These are phyloP conservation scores for Jatropha curcas DNA, from an alignment of 345 rosid species.

Conservation along the genomic window DNA sequence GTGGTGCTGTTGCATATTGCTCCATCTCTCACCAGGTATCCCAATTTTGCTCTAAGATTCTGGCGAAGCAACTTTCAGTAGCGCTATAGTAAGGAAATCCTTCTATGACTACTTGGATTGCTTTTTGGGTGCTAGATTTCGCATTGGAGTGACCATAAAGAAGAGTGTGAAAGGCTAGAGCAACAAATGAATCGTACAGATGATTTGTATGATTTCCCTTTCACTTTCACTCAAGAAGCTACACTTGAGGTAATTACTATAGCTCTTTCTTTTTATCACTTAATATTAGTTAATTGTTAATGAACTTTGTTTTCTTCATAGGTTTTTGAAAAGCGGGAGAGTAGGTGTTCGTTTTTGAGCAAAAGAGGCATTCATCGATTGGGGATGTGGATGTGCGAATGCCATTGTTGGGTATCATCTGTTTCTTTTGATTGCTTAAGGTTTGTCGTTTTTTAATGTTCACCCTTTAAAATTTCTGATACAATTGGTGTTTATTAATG, in stretches of 20 bases:
- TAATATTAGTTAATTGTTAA: background rate
- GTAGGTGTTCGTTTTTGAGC: constrained; percentile 70
- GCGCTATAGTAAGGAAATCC: background rate
- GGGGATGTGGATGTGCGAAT: constrained; percentile 83
- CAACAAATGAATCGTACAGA: constrained; percentile 71
- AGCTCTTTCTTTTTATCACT: background rate
- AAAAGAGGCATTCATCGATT: constrained; percentile 59
- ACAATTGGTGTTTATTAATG: background rate
- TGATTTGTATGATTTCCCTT: constrained; percentile 69
- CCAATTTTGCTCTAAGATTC: background rate
- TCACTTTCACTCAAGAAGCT: constrained; percentile 68
- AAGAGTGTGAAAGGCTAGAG: constrained; percentile 79
- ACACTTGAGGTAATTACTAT: constrained; percentile 50
- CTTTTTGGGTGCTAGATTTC: constrained; percentile 33
- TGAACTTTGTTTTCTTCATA: constrained; percentile 8
- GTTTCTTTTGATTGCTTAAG: constrained; percentile 32
- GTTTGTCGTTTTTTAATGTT: constrained; percentile 32
- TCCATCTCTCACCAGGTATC: constrained; percentile 79
- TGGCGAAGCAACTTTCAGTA: no score
- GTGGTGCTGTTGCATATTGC: constrained; percentile 86
- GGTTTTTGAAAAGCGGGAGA: constrained; percentile 53
- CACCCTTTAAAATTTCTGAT: no score
- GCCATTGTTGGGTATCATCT: constrained; percentile 48
- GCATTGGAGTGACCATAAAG: constrained; percentile 79
- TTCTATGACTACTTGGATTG: background rate